Percentiles rank a stretch among this genome's conserved stretches.
phyloP scores from a whole-genome alignment of 2,329 filamentous ascomycete genomes.

The Niveomyces coronatus region DNA sequence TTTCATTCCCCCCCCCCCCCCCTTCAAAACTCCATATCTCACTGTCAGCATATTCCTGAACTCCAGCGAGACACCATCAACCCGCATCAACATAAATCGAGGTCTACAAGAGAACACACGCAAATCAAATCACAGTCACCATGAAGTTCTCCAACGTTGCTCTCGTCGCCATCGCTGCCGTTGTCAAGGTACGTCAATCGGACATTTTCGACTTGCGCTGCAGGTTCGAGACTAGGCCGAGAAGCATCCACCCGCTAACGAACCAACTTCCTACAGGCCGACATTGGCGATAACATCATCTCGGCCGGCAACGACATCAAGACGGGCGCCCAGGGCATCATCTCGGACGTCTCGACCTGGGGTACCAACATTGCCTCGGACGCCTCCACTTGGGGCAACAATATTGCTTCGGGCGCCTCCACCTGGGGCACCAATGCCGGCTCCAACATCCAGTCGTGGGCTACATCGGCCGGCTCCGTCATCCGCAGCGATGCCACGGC shows the following conservation, averaged over 20 bases:
- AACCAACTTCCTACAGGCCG: neutral
- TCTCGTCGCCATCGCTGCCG: conserved; percentile 22
- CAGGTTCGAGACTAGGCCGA: too few species aligned
- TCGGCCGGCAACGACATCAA: conserved; percentile 11
- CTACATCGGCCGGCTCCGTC: conserved; percentile 10
- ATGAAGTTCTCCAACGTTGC: conserved; percentile 28
- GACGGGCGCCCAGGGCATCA: conserved; percentile 8
- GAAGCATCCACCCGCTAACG: neutral
- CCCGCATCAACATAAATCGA: conserved; percentile 1
- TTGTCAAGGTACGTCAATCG: conserved; percentile 18
- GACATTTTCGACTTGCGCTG: too few species aligned
- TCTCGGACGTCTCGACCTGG: conserved; percentile 7
- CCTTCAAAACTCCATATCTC: too few species aligned
- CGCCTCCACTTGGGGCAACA: conserved; percentile 9
- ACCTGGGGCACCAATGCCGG: conserved; percentile 10
- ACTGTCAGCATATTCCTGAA: too few species aligned
- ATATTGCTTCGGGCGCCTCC: conserved; percentile 12
- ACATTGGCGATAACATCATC: conserved; percentile 12
- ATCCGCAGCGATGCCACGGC: conserved; percentile 16
- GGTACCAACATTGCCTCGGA: conserved; percentile 2
- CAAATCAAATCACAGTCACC: conserved; percentile 16
- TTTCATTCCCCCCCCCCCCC: too few species aligned
- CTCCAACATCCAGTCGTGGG: conserved; percentile 4
- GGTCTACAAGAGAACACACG: neutral
- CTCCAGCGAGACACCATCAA: too few species aligned